A percentile compares a stretch with the other conserved stretches of the same genome.
Evolutionary conservation across 306 rosid genomes (phyloP).

Genomic region (Leucaena leucocephala): DNA sequence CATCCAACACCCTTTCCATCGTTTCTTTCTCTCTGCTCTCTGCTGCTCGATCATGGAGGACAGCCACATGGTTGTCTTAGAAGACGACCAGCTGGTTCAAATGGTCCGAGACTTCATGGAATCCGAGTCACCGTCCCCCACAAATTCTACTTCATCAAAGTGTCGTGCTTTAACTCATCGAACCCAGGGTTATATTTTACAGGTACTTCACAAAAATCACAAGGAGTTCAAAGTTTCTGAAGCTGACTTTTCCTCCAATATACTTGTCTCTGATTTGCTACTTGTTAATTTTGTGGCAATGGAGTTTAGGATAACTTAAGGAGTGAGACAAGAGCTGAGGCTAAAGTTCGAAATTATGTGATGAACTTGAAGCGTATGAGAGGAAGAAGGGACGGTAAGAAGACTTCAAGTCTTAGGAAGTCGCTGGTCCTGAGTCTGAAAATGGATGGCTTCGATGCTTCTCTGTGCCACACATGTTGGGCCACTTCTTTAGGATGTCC

Average conservation of each 20-base stretch:
- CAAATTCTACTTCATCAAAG: constrained; percentile 42
- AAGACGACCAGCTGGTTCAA: constrained; percentile 58
- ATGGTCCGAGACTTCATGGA: constrained; percentile 84
- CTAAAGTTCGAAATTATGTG: constrained; percentile 47
- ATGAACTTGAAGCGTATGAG: constrained; percentile 56
- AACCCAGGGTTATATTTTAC: constrained; percentile 49
- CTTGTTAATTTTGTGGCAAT: background rate
- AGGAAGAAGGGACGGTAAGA: constrained; percentile 40
- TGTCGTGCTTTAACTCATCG: constrained; percentile 38
- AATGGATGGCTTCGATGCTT: constrained; percentile 59
- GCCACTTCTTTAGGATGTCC: constrained; percentile 62
- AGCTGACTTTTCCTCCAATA: background rate
- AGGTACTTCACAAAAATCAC: constrained; percentile 39
- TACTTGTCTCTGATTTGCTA: constrained; percentile 5
- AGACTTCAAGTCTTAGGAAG: constrained; percentile 43
- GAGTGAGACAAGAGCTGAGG: constrained; percentile 48
- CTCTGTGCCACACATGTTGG: constrained; percentile 69
- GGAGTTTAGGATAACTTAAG: constrained; percentile 55
- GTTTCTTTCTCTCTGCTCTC: constrained; percentile 1
- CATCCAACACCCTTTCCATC: background rate
- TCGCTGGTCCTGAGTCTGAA: constrained; percentile 57
- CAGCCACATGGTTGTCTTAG: constrained; percentile 61
- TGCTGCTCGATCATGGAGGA: background rate
- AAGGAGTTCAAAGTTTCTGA: background rate
- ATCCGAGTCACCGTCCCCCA: constrained; percentile 50